Base-by-base conservation (phyloP, 768 basidiomycete species). In the Naganishia vaughanmartiniae region DNA sequence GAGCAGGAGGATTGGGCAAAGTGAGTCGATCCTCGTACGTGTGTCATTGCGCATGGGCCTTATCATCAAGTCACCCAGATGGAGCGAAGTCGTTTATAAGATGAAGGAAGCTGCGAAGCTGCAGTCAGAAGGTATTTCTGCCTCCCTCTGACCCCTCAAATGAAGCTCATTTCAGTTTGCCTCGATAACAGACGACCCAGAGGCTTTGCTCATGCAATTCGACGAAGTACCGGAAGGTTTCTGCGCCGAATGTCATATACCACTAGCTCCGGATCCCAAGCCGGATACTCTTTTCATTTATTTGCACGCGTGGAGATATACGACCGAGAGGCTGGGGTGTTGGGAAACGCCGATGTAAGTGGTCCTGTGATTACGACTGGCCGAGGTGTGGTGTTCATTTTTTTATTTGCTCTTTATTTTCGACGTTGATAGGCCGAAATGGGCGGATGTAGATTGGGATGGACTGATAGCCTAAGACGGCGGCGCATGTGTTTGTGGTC, bases 251-350 rank as follows among this genome's bases (percentile, higher is more conserved):
- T 99, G 95, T 79, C 97, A 90, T 80, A 84, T 96, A 55, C 96
- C 96, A 19, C 82, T 97, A 30, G 89, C 93, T 69, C 92, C 93
- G 14, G 96, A 99, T 81, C 96, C 95, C 1, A 87, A 87, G 76
- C 93, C 94, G 1, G 92, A 93, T 79, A 88, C 88, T 72, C 83
- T 98, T 69, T 97, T 92, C 82, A 98, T 99, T 74, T 99, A 94
- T 82, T 82, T 99, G 77, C 96, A 99, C 76, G 94, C 96, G 31
- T 81, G 90, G 77, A 86, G 86, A 75, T 97, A 77, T 71, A 74
- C 73, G 60, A 77, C 77, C 7, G 74, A 73, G 46, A 65, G 71
- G n/a, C 69, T 78, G 39, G 80, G 80, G 0, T 69, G 69, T 19
- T 79, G 76, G 71, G 65, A 73, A 48, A 78, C 77, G 17, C 76